These are phyloP conservation scores for Aspergillus versicolor DNA, from an alignment of 2,329 filamentous ascomycete species.

Conservation along the genomic window DNA sequence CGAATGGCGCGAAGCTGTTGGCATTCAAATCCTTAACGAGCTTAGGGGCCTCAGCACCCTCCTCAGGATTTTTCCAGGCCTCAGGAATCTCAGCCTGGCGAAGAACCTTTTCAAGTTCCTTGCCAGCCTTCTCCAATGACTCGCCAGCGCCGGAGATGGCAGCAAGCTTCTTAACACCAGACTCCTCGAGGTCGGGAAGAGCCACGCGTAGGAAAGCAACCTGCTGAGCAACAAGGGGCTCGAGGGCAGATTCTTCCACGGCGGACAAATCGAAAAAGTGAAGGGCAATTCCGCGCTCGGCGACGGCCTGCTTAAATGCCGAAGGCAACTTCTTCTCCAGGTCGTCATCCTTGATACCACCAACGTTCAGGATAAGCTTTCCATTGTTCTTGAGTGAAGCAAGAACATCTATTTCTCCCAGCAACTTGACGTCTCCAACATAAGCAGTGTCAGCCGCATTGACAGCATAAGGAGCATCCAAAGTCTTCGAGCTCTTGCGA, in stretches of 20 bases:
- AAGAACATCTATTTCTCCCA: constrained; percentile 74
- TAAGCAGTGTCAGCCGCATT: constrained; percentile 76
- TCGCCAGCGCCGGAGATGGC: constrained; percentile 60
- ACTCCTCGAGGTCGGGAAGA: constrained; percentile 62
- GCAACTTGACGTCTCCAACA: constrained; percentile 74
- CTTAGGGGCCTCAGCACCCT: constrained; percentile 35
- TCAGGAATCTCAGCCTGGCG: constrained; percentile 73
- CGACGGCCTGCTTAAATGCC: constrained; percentile 68
- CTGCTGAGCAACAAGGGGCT: constrained; percentile 70
- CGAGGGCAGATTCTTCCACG: constrained; percentile 65
- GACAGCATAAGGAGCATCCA: constrained; percentile 81
- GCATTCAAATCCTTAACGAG: constrained; percentile 66
- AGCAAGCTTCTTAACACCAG: constrained; percentile 66
- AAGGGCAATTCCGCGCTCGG: constrained; percentile 68
- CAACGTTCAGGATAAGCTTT: constrained; percentile 71
- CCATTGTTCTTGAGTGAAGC: constrained; percentile 68
- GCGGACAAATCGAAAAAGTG: constrained; percentile 72
- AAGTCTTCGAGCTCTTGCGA: constrained; percentile 74
- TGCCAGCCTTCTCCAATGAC: constrained; percentile 59
- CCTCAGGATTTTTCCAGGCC: constrained; percentile 72
- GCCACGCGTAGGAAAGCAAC: constrained; percentile 80
- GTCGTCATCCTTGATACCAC: constrained; percentile 82
- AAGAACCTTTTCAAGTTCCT: constrained; percentile 66
- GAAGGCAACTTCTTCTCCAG: constrained; percentile 79
- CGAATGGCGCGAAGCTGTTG: constrained; percentile 80